Conservation (phyloP, 2,329 filamentous ascomycete species). For the Hypoxylon sp. region DNA sequence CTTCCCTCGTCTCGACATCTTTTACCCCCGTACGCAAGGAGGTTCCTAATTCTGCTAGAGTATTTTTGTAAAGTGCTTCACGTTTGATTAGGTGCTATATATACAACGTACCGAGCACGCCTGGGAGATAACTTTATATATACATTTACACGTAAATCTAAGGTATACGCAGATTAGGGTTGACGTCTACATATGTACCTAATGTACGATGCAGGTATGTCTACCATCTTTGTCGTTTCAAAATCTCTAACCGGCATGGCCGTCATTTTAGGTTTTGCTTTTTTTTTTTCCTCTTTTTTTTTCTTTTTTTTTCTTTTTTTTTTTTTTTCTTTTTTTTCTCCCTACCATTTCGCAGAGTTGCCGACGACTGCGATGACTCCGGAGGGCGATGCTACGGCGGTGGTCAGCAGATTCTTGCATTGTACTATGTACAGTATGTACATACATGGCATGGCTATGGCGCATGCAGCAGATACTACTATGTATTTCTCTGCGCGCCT, state of each 20-base stretch:
- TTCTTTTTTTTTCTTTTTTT: background rate
- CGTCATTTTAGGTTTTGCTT: background rate
- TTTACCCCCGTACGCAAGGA: background rate
- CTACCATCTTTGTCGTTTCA: conserved; percentile 14
- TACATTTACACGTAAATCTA: too few species aligned
- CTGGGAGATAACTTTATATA: too few species aligned
- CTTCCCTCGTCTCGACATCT: conserved; percentile 14
- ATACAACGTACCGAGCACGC: too few species aligned
- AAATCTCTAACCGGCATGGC: background rate
- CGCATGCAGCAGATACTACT: conserved; percentile 14
- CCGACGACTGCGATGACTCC: background rate
- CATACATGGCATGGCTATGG: too few species aligned
- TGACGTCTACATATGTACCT: too few species aligned
- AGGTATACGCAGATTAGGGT: too few species aligned
- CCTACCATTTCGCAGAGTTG: background rate
- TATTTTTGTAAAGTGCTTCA: conserved; percentile 11
- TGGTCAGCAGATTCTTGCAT: conserved; percentile 31
- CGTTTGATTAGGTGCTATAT: conserved; percentile 2
- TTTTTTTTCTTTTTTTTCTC: background rate
- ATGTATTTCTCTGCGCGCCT: conserved; percentile 29
- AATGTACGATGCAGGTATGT: too few species aligned
- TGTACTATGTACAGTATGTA: too few species aligned
- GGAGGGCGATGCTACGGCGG: conserved; percentile 23
- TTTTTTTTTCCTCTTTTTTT: background rate
- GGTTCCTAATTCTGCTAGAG: background rate